Percentiles rank a stretch among this genome's conserved stretches.
phyloP scores from a whole-genome alignment of 352 stramenopile genomes.

The Globisporangium uncinulatum region DNA sequence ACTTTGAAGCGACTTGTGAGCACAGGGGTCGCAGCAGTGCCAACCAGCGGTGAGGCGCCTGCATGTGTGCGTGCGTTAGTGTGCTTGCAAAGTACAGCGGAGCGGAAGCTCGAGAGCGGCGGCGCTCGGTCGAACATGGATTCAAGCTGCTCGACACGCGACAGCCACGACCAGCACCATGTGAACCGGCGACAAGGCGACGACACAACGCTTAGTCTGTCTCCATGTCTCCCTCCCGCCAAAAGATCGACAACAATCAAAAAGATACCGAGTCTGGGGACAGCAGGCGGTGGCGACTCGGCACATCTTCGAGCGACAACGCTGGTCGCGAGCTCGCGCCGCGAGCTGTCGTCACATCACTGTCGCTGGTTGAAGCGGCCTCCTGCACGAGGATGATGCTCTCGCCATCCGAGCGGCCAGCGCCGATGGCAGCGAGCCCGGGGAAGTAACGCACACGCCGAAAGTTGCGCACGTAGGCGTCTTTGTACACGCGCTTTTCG shows the following conservation, averaged over 20 bases:
- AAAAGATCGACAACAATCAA: constrained; percentile 1
- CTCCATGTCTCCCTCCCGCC: not conserved
- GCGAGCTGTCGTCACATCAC: not conserved
- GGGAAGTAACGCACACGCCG: constrained; percentile 69
- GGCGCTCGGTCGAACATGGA: constrained; percentile 51
- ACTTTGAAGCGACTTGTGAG: constrained; percentile 1
- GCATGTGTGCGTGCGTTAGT: constrained; percentile 33
- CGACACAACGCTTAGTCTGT: not conserved
- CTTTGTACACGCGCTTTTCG: constrained; percentile 75
- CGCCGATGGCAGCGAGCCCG: constrained; percentile 47
- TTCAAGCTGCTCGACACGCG: constrained; percentile 27
- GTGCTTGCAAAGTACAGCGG: constrained; percentile 62
- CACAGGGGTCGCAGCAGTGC: constrained; percentile 4
- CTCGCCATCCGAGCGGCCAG: constrained; percentile 34
- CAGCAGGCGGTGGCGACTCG: constrained; percentile 46
- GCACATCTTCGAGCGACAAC: constrained; percentile 29
- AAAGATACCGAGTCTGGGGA: constrained; percentile 32
- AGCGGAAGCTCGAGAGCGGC: constrained; percentile 54
- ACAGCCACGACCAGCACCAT: not conserved
- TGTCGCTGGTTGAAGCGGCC: constrained; percentile 8
- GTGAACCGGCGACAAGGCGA: not conserved
- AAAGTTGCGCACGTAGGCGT: constrained; percentile 69
- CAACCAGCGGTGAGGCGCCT: constrained; percentile 4
- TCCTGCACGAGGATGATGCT: constrained; percentile 73
- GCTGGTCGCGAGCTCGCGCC: constrained; percentile 2